A percentile compares a stretch with the other conserved stretches of the same genome.
Conservation (phyloP, 2,329 filamentous ascomycete genomes). For the Stemphylium lycopersici region DNA sequence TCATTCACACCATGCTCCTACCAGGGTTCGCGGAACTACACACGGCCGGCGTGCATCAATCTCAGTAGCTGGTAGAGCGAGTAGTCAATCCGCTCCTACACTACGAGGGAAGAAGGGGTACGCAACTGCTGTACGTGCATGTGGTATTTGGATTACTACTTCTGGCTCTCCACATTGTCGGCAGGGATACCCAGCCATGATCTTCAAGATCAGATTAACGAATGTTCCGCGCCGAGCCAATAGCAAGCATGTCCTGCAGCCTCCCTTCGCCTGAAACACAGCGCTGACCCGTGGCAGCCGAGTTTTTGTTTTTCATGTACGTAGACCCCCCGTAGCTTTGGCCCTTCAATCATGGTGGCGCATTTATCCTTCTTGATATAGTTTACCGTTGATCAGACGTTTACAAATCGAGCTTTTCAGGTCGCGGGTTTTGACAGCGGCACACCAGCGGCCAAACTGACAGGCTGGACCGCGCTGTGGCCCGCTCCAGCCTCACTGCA, state of each 20-base stretch:
- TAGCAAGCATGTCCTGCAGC: conserved; percentile 22
- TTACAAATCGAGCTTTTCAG: conserved; percentile 12
- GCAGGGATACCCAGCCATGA: conserved; percentile 37
- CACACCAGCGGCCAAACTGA: conserved; percentile 27
- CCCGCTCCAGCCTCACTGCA: conserved; percentile 19
- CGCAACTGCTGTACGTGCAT: not conserved
- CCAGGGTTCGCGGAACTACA: conserved; percentile 28
- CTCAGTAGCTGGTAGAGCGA: conserved; percentile 1
- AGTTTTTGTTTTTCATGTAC: conserved; percentile 13
- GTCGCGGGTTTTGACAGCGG: conserved; percentile 37
- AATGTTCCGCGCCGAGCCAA: conserved; percentile 41
- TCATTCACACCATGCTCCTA: conserved; percentile 9
- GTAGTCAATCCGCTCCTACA: not conserved
- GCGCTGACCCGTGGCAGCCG: conserved; percentile 22
- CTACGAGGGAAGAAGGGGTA: conserved; percentile 3
- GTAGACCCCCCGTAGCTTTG: conserved; percentile 17
- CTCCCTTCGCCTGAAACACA: conserved; percentile 34
- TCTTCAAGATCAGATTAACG: conserved; percentile 46
- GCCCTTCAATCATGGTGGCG: conserved; percentile 21
- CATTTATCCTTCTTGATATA: conserved; percentile 15
- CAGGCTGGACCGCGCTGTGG: conserved; percentile 22
- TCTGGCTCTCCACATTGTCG: conserved; percentile 3
- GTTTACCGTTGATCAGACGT: conserved; percentile 17
- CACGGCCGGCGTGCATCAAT: not conserved
- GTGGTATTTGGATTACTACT: conserved; percentile 13